These are phyloP conservation scores for Ormosia emarginata DNA, from an alignment of 306 rosid species.

Conservation along the genomic window DNA sequence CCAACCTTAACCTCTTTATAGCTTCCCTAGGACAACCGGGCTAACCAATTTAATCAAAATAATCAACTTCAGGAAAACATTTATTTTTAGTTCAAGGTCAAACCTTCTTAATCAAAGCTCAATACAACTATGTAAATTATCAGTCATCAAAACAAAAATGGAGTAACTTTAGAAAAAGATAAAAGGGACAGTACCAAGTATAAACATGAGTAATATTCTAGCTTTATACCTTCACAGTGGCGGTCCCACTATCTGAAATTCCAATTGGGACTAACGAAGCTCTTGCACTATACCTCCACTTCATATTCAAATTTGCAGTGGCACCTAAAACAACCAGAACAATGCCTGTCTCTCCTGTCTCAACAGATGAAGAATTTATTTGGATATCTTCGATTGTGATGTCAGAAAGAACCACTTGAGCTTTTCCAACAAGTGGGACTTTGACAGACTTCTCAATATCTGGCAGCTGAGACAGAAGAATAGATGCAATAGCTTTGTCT, in stretches of 20 bases:
- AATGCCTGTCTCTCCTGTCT: slow-evolving; percentile 62
- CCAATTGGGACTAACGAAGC: slow-evolving; percentile 59
- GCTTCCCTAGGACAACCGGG: slow-evolving; percentile 1
- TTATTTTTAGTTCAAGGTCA: not conserved
- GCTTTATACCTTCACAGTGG: slow-evolving; percentile 59
- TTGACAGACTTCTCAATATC: slow-evolving; percentile 49
- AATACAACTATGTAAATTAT: not conserved
- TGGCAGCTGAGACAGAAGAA: slow-evolving; percentile 61
- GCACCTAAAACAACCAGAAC: slow-evolving; percentile 64
- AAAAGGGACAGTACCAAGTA: not conserved
- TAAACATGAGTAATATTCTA: slow-evolving; percentile 2
- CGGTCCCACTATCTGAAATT: slow-evolving; percentile 72
- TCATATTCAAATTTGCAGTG: slow-evolving; percentile 68
- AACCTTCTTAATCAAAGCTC: not conserved
- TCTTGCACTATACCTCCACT: slow-evolving; percentile 56
- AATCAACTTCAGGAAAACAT: slow-evolving; percentile 11
- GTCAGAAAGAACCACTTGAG: slow-evolving; percentile 57
- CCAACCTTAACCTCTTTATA: not conserved
- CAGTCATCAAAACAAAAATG: not conserved
- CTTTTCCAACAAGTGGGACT: slow-evolving; percentile 63
- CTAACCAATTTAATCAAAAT: not conserved
- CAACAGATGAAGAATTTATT: slow-evolving; percentile 55
- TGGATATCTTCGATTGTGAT: slow-evolving; percentile 48
- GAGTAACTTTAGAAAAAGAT: not conserved
- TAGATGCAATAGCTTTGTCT: slow-evolving; percentile 51